These are phyloP conservation scores for Lichenothelia convexa DNA, from an alignment of 495 filamentous ascomycete species.

Conservation along the genomic window DNA sequence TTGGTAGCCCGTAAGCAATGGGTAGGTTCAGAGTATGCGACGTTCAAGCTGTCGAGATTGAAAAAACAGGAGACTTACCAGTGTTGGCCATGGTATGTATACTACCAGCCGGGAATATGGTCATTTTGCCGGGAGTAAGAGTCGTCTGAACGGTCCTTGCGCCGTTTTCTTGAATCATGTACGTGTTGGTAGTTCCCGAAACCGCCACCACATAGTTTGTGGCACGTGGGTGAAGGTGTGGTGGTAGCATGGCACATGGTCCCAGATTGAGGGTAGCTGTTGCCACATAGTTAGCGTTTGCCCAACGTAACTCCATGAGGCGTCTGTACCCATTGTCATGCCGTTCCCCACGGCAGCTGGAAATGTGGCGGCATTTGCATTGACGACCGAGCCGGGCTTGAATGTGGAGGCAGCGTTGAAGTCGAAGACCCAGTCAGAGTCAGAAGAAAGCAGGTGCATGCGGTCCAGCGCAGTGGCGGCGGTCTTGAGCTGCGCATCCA, in stretches of 20 bases:
- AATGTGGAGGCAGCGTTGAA: constrained; percentile 19
- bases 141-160: constrained; percentile 14
- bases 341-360: constrained; percentile 17
- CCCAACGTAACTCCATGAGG: neutral
- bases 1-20: no score
- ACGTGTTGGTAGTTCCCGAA: constrained; percentile 22
- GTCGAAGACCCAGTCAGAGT: constrained; percentile 27
- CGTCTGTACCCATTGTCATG: constrained; percentile 9
- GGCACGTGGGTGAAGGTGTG: constrained; percentile 26
- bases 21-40: no score
- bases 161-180: constrained; percentile 29
- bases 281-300: constrained; percentile 1
- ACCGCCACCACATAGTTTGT: constrained; percentile 27
- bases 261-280: constrained; percentile 24
- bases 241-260: constrained; percentile 30
- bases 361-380: constrained; percentile 26
- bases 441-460: constrained; percentile 19
- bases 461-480: constrained; percentile 22
- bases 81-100: constrained; percentile 34
- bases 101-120: constrained; percentile 28
- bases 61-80: no score
- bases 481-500: constrained; percentile 15
- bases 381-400: constrained; percentile 21
- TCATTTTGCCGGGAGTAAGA: constrained; percentile 26
- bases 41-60: no score